Conservation (phyloP, 148 eudicot species). For the Vaccinium macrocarpon region DNA sequence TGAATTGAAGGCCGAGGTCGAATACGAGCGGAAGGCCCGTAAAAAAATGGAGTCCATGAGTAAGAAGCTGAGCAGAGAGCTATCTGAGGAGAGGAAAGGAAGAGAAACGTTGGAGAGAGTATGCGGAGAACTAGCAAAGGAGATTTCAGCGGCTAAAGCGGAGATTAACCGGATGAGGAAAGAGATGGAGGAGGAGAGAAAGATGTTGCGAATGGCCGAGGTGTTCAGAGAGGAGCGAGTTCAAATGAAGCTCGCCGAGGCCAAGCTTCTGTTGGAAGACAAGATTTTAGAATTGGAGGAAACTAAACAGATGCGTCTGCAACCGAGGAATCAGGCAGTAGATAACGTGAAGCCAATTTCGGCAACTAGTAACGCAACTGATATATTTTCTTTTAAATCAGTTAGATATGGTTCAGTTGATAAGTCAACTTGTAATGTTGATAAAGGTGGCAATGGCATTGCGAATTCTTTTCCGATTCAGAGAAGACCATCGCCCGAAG, state of each 20-base stretch:
- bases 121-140: conserved; percentile 50
- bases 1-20: conserved; percentile 50
- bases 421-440: conserved; percentile 15
- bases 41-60: conserved; percentile 49
- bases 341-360: neutral
- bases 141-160: conserved; percentile 32
- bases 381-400: conserved; percentile 6
- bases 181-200: conserved; percentile 63
- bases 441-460: neutral
- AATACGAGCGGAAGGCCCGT: conserved; percentile 50
- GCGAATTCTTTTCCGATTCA: conserved; percentile 20
- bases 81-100: conserved; percentile 44
- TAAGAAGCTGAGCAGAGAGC: conserved; percentile 44
- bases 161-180: conserved; percentile 39
- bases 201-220: conserved; percentile 67
- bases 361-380: neutral
- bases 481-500: conserved; percentile 36
- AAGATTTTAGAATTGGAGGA: conserved; percentile 34
- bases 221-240: conserved; percentile 69
- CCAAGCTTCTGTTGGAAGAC: conserved; percentile 47
- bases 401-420: conserved; percentile 12
- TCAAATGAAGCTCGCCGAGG: conserved; percentile 70
- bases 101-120: conserved; percentile 42
- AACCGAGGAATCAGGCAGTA: neutral
- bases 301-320: conserved; percentile 12